Conservation (phyloP, 805 yeast genomes). For the Teunomyces atbi region DNA sequence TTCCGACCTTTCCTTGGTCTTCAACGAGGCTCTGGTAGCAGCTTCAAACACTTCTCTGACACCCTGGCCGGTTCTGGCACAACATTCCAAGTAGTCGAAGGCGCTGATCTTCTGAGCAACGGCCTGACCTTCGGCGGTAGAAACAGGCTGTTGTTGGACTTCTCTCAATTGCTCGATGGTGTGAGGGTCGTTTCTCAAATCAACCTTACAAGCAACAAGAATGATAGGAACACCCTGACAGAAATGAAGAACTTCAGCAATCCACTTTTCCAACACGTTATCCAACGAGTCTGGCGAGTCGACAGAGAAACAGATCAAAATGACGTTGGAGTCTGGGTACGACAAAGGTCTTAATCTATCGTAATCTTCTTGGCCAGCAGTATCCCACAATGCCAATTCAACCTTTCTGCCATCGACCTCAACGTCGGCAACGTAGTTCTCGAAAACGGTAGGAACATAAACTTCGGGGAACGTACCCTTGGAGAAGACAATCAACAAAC, state of each 20-base stretch:
- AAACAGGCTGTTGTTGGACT: conserved; percentile 21
- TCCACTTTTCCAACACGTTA: conserved; percentile 39
- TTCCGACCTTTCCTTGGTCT: conserved; percentile 27
- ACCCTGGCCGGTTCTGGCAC: conserved; percentile 33
- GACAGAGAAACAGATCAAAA: conserved; percentile 38
- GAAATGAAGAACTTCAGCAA: conserved; percentile 40
- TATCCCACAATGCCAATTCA: conserved; percentile 42
- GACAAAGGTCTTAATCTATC: conserved; percentile 44
- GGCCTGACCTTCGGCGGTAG: conserved; percentile 25
- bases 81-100: conserved; percentile 35
- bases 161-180: conserved; percentile 27
- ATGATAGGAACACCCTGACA: conserved; percentile 36
- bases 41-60: conserved; percentile 30
- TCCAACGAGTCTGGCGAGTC: conserved; percentile 31
- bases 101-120: conserved; percentile 30
- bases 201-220: conserved; percentile 39
- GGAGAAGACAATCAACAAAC: conserved; percentile 31
- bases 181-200: conserved; percentile 27
- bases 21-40: conserved; percentile 31
- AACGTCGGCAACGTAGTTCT: conserved; percentile 96
- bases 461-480: conserved; percentile 32
- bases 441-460: conserved; percentile 61
- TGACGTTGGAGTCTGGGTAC: conserved; percentile 38
- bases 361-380: conserved; percentile 93
- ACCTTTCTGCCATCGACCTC: conserved; percentile 61